phyloP scores from a whole-genome alignment of 768 basidiomycete genomes.

The Russula lepida region DNA sequence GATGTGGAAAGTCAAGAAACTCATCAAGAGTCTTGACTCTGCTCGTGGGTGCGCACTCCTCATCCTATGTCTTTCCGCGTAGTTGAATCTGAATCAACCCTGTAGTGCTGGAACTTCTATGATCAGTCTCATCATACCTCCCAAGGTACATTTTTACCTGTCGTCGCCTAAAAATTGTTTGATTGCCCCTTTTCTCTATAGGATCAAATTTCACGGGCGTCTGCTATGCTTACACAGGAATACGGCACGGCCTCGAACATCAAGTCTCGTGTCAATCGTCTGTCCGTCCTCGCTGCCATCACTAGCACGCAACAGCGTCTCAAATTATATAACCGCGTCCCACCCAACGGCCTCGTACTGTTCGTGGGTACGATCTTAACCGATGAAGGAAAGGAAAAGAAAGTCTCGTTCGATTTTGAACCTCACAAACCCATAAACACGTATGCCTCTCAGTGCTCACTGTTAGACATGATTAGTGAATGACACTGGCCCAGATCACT shows the following conservation, averaged over 20 bases:
- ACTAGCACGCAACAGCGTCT: slow-evolving; percentile 96
- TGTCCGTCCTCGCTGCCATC: slow-evolving; percentile 96
- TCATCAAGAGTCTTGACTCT: slow-evolving; percentile 94
- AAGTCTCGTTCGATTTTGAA: slow-evolving; percentile 96
- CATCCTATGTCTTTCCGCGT: background rate
- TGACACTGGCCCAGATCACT: slow-evolving; percentile 56
- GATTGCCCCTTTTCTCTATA: slow-evolving; percentile 25
- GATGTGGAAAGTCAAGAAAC: slow-evolving; percentile 98
- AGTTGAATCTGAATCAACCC: slow-evolving; percentile 23
- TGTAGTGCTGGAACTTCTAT: slow-evolving; percentile 90
- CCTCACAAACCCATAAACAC: slow-evolving; percentile 99
- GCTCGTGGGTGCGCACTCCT: slow-evolving; percentile 64
- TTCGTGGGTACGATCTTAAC: slow-evolving; percentile 98
- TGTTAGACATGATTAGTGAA: background rate
- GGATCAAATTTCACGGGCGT: slow-evolving; percentile 92
- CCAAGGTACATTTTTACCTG: slow-evolving; percentile 48
- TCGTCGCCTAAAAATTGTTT: background rate
- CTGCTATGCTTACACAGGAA: slow-evolving; percentile 95
- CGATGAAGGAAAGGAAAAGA: slow-evolving; percentile 99
- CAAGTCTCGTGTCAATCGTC: slow-evolving; percentile 96
- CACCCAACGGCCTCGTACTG: slow-evolving; percentile 92
- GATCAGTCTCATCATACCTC: slow-evolving; percentile 97
- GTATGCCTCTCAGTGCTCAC: slow-evolving; percentile 37
- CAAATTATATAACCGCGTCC: slow-evolving; percentile 93
- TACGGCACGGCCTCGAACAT: slow-evolving; percentile 99